A percentile compares a stretch with the other conserved stretches of the same genome.
These are phyloP conservation scores for Phytophthora hybrid DNA, from an alignment of 352 stramenopile genomes.

Conservation along the genomic window DNA sequence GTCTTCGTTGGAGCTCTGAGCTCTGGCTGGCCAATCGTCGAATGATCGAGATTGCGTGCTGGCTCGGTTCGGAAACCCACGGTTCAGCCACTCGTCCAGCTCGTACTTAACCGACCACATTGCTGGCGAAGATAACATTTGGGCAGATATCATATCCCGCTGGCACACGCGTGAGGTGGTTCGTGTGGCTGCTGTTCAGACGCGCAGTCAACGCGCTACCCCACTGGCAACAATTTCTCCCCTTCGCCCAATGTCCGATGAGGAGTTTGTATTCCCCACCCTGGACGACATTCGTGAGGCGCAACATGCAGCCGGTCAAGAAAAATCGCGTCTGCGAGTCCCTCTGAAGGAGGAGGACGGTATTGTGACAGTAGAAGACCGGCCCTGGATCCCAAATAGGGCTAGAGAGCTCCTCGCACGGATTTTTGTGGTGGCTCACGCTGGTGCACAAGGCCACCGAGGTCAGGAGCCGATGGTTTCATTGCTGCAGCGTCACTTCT, in stretches of 20 bases:
- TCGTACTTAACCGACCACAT: too few relatives aligned
- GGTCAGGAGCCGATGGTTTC: conserved; percentile 5
- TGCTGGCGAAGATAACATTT: conserved; percentile 11
- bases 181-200: conserved; percentile 13
- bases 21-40: too few relatives aligned
- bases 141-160: conserved; percentile 14
- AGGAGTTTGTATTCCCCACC: conserved; percentile 5
- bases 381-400: conserved; percentile 2
- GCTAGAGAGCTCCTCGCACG: conserved; percentile 17
- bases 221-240: not conserved
- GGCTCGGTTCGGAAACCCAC: too few relatives aligned
- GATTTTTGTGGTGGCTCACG: conserved; percentile 18
- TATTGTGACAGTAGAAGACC: not conserved
- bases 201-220: not conserved
- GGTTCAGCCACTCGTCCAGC: too few relatives aligned
- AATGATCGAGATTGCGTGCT: too few relatives aligned
- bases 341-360: conserved; percentile 11
- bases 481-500: conserved; percentile 5
- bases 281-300: conserved; percentile 2
- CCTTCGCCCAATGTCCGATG: not conserved
- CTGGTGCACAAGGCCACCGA: conserved; percentile 17
- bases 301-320: not conserved
- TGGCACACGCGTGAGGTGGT: conserved; percentile 8
- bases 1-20: too few relatives aligned
- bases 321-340: not conserved